Evolutionary conservation across 2,329 filamentous ascomycete species (phyloP).

Genomic region (Xylaria sp.): DNA sequence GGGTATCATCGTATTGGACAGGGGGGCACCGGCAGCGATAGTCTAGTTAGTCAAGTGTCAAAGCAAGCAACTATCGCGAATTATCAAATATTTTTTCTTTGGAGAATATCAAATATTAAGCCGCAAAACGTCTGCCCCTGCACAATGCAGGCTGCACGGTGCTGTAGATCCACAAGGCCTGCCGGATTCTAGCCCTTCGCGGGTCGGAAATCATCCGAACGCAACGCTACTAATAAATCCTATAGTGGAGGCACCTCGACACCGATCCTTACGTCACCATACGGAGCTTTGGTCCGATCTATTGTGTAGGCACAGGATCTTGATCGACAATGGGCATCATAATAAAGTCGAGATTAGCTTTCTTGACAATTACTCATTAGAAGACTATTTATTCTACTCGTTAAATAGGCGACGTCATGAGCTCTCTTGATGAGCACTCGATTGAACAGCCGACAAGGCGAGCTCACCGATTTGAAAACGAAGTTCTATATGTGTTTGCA

Average conservation of each 20-base stretch:
- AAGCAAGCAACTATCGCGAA: neutral
- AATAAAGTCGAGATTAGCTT: neutral
- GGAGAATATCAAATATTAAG: slow-evolving; percentile 2
- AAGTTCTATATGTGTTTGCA: neutral
- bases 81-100: neutral
- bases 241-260: neutral
- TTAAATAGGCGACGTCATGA: slow-evolving; percentile 23
- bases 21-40: neutral
- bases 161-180: neutral
- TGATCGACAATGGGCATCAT: slow-evolving; percentile 1
- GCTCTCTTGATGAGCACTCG: slow-evolving; percentile 18
- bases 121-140: neutral
- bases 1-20: neutral
- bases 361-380: neutral
- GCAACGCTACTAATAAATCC: neutral
- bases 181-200: neutral
- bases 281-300: slow-evolving; percentile 6
- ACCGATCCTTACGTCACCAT: slow-evolving; percentile 17
- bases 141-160: neutral
- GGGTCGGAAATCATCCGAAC: neutral
- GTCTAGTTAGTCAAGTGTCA: too few relatives aligned
- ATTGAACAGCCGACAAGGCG: neutral
- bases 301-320: neutral
- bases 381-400: neutral
- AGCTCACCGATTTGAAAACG: neutral